Evolutionary conservation across 2,329 filamentous ascomycete species (phyloP).

Genomic region (Xylaria hypoxylon): DNA sequence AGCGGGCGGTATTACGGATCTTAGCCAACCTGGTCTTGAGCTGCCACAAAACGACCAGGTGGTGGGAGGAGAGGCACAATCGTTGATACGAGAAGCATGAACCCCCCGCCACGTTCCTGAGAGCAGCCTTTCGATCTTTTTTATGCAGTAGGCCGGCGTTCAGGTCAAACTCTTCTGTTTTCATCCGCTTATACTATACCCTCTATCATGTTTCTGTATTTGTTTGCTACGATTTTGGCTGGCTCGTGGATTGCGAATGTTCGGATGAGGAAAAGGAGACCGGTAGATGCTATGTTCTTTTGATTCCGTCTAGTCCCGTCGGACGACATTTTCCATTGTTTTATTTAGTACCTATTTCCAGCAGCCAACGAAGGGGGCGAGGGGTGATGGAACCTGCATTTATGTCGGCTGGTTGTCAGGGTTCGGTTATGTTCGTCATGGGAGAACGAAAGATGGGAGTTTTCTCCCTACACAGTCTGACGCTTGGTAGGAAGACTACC

Average conservation of each 20-base stretch:
- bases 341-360: slow-evolving; percentile 39
- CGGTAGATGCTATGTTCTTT: slow-evolving; percentile 43
- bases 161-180: slow-evolving; percentile 47
- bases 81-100: slow-evolving; percentile 46
- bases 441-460: slow-evolving; percentile 22
- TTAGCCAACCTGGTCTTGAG: slow-evolving; percentile 52
- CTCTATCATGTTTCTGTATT: slow-evolving; percentile 52
- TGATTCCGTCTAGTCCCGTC: slow-evolving; percentile 40
- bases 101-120: slow-evolving; percentile 40
- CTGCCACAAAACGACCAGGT: slow-evolving; percentile 55
- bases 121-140: slow-evolving; percentile 49
- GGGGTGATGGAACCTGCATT: slow-evolving; percentile 35
- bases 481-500: slow-evolving; percentile 34
- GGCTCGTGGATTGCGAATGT: slow-evolving; percentile 48
- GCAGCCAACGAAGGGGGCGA: slow-evolving; percentile 10
- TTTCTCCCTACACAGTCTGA: slow-evolving; percentile 19
- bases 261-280: slow-evolving; percentile 47
- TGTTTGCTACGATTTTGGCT: slow-evolving; percentile 50
- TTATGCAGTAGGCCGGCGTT: slow-evolving; percentile 48
- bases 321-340: slow-evolving; percentile 40
- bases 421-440: slow-evolving; percentile 24
- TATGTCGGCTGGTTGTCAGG: slow-evolving; percentile 29
- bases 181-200: slow-evolving; percentile 55
- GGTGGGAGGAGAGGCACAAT: slow-evolving; percentile 41
- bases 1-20: slow-evolving; percentile 52